Base-by-base conservation (phyloP, 1,284 basidiomycete genomes). In the Gymnopus androsaceus region DNA sequence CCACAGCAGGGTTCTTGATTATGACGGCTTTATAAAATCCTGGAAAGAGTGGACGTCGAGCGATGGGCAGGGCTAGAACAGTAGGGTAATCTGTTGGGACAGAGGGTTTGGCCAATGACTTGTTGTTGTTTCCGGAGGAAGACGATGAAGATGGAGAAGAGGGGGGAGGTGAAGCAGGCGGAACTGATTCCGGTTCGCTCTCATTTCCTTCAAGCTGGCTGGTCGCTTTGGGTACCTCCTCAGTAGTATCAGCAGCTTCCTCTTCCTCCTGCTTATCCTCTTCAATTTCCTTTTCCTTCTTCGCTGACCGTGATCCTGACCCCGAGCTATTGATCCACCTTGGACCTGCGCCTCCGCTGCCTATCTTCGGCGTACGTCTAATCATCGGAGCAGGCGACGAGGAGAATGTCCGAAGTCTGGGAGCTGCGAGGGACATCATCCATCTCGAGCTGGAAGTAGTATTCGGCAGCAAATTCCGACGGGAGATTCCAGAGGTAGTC, bases 1-100 rank as follows among this genome's bases (percentile, higher is more conserved):
- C 95, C 34, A 99, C 96, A 0, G 87, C 80, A 1, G 94, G 93
- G 63, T 97, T 91, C 30, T 89, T 85, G 57, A 98, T 83, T 57
- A 96, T 94, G 53, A 98, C 95, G 12, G 94, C 94, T 71, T 97
- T 98, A 84, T 99, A 98, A 72, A 98, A 98, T 45, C 95, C 95
- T 11, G 96, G 96, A 75, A 98, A 98, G 49, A 98, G 86, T 0
- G 96, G 96, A 34, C 96, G 84, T 53, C 95, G 90, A 31, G 95
- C 95, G 64, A 99, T 98, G 12, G 96, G 96, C 0, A 99, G 83
- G 3, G 96, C 96, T 21, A 99, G 83, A 36, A 98, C 90, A 71
- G 97, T 94, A 1, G 96, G 95, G 72, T 98, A 98, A 59, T 86
- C 71, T 71, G 93, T 91, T 1, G 92, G 92, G 9, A 94, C 85